These are phyloP conservation scores for Scheffersomyces illinoinensis DNA, from an alignment of 1,139 yeast species.

Conservation along the genomic window DNA sequence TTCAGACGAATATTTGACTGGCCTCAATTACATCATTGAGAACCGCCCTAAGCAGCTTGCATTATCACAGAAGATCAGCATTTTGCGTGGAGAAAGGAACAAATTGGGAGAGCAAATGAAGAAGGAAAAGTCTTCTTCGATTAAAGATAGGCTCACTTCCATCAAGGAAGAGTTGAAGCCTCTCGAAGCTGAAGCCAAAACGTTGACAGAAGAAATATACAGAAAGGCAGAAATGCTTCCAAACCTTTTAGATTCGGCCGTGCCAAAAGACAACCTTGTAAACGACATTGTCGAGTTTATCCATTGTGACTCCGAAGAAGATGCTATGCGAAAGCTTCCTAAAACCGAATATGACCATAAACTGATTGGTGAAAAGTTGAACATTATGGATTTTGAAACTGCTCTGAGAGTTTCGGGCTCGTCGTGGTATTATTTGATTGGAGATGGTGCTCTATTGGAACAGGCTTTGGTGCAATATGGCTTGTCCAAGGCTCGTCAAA, in stretches of 20 bases:
- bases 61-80: conserved; percentile 22
- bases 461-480: conserved; percentile 87
- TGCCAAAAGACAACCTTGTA: conserved; percentile 31
- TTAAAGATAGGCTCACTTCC: conserved; percentile 30
- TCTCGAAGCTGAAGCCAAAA: conserved; percentile 31
- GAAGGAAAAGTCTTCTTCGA: conserved; percentile 12
- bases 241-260: conserved; percentile 58
- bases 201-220: conserved; percentile 30
- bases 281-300: conserved; percentile 50
- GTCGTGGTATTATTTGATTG: conserved; percentile 84
- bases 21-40: conserved; percentile 32
- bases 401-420: conserved; percentile 82
- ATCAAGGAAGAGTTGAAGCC: conserved; percentile 36
- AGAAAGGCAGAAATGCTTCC: conserved; percentile 60
- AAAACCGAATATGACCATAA: conserved; percentile 57
- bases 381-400: conserved; percentile 65
- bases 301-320: conserved; percentile 37
- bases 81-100: conserved; percentile 30
- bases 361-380: conserved; percentile 58
- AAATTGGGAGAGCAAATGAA: conserved; percentile 26
- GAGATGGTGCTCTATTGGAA: conserved; percentile 87
- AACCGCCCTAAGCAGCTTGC: conserved; percentile 26
- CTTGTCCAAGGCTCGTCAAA: conserved; percentile 58
- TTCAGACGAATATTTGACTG: conserved; percentile 22
- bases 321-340: conserved; percentile 19